These are phyloP conservation scores for Vitis rotundifolia DNA, from an alignment of 164 flowering plant species.

Conservation along the genomic window DNA sequence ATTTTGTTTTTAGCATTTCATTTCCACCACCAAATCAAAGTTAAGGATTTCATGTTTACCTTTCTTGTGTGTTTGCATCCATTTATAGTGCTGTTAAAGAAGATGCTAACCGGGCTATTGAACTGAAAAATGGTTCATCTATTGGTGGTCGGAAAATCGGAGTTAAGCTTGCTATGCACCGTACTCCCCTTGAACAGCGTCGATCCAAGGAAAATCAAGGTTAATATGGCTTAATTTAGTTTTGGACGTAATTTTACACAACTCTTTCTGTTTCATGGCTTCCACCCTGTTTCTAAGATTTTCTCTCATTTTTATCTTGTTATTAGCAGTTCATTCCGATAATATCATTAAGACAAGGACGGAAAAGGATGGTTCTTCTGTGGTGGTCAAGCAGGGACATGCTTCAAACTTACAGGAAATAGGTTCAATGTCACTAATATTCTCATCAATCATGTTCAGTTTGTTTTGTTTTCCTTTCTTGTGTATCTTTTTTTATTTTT, in stretches of 20 bases:
- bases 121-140: slow-evolving; percentile 66
- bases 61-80: not conserved
- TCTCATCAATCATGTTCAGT: not conserved
- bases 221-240: slow-evolving; percentile 13
- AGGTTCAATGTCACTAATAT: slow-evolving; percentile 32
- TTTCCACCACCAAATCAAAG: no score
- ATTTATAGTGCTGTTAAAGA: slow-evolving; percentile 65
- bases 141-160: slow-evolving; percentile 78
- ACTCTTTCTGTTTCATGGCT: not conserved
- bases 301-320: not conserved
- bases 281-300: not conserved
- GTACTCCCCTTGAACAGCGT: slow-evolving; percentile 73
- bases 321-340: slow-evolving; percentile 21
- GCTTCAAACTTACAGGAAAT: slow-evolving; percentile 22
- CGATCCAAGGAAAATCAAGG: slow-evolving; percentile 61
- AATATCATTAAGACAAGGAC: slow-evolving; percentile 25
- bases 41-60: not conserved
- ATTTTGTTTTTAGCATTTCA: not conserved
- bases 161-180: slow-evolving; percentile 80
- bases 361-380: slow-evolving; percentile 25
- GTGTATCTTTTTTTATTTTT: not conserved
- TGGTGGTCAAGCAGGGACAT: slow-evolving; percentile 20
- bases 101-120: slow-evolving; percentile 83
- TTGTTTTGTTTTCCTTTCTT: not conserved
- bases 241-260: not conserved